Percentiles rank a stretch among this genome's conserved stretches.
Evolutionary conservation across 2,329 filamentous ascomycete species (phyloP).

Genomic region (Claviceps maximensis): DNA sequence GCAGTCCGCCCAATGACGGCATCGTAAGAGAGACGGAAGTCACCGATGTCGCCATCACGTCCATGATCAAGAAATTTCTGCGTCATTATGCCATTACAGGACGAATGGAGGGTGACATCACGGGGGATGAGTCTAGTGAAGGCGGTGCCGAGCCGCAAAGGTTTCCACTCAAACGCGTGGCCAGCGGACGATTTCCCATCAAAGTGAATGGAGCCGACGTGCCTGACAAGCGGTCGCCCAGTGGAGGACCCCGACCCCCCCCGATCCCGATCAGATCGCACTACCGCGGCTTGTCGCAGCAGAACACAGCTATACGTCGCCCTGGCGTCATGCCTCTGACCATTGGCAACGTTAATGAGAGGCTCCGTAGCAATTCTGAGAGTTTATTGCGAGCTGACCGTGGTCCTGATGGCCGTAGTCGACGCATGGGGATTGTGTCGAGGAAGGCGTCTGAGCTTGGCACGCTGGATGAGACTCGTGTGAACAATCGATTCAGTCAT

Average conservation of each 20-base stretch:
- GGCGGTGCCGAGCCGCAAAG: conserved; percentile 62
- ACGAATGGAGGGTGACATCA: conserved; percentile 40
- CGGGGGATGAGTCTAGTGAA: conserved; percentile 54
- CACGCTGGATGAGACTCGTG: conserved; percentile 48
- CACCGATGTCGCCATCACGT: conserved; percentile 45
- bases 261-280: conserved; percentile 68
- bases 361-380: conserved; percentile 53
- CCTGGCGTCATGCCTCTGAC: conserved; percentile 61
- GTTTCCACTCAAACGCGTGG: conserved; percentile 47
- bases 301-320: conserved; percentile 49
- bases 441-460: conserved; percentile 47
- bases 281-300: conserved; percentile 60
- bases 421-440: conserved; percentile 52
- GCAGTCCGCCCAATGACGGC: conserved; percentile 42
- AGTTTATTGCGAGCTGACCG: conserved; percentile 40
- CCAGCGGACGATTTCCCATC: conserved; percentile 53
- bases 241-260: conserved; percentile 46
- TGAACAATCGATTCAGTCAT: conserved; percentile 53
- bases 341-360: conserved; percentile 56
- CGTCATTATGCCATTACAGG: conserved; percentile 39
- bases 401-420: conserved; percentile 36
- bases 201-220: conserved; percentile 63
- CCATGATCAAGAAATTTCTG: conserved; percentile 48
- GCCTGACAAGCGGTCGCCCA: conserved; percentile 54
- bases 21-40: conserved; percentile 46